Base-by-base conservation (phyloP, 768 basidiomycete species). In the Porphyrellus cyaneotinctus region DNA sequence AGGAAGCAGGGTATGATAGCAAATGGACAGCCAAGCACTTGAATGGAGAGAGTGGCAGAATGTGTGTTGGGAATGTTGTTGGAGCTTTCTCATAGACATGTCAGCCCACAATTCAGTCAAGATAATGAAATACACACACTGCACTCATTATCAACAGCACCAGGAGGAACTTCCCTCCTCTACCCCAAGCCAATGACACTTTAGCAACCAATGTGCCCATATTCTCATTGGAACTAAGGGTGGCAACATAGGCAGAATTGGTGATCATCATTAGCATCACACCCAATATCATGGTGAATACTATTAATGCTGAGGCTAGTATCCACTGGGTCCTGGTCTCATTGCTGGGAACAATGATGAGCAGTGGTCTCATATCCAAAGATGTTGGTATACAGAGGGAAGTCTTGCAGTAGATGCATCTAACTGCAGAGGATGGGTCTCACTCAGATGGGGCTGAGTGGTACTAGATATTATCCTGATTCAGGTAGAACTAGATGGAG, bases 41-140 rank as follows among this genome's bases (percentile, higher is more conserved):
- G 78, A 42, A 75, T 71, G 14, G 77, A 75, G 28, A 79, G 70
- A 11, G 72, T 78, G 11, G 76, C 63, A 1, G 78, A 79, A 50
- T 79, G 79, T 5, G 72, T 77, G 57, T 72, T 74, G 14, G 73
- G 72, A 51, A 76, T 74, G 51, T 75, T 75, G 55, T 69, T 71
- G 8, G 69, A 65, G 36, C 72, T 75, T 37, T 30, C n/a, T 23
- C 18, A 11, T 37, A 15, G 14, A 31, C 14, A 4, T 9, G 32
- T 61, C 0, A 57, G 49, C 24, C 20, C 22, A 14, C 24, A 20
- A 33, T 22, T 20, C 2, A 11, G 18, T 2, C 23, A 39, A 23
- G n/a, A 37, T 4, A 7, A 28, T 9, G 26, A 57, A 37, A 17
- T 23, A 63, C 74, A 33, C 60, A 72, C 72, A 78, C 66, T 24